phyloP scores from a whole-genome alignment of 192 early-diverging fungal species.

The Coemansia sp. region DNA sequence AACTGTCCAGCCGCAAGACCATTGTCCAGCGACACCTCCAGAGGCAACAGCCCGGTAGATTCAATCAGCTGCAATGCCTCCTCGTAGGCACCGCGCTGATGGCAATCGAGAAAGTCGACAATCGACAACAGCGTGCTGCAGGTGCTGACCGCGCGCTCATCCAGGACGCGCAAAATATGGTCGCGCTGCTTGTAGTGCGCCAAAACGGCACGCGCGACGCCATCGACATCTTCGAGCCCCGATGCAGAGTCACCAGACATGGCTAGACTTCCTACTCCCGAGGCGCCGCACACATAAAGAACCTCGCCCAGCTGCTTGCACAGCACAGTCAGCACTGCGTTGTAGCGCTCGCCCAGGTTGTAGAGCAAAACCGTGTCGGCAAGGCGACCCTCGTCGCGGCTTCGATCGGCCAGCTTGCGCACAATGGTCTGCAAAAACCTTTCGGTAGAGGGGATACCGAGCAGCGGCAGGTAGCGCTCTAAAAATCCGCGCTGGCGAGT shows the following conservation, averaged over 20 bases:
- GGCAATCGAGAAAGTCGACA: conserved; percentile 56
- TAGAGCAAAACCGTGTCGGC: conserved; percentile 73
- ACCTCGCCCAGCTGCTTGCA: conserved; percentile 67
- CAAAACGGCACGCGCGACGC: conserved; percentile 49
- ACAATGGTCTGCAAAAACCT: conserved; percentile 68
- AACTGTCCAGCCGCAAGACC: conserved; percentile 34
- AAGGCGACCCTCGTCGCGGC: conserved; percentile 64
- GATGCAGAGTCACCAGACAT: not conserved
- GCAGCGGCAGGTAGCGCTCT: conserved; percentile 64
- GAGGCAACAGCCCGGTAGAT: conserved; percentile 61
- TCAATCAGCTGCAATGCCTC: conserved; percentile 61
- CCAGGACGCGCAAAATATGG: conserved; percentile 45
- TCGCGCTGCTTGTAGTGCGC: conserved; percentile 48
- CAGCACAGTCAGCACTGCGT: conserved; percentile 68
- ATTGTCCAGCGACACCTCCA: conserved; percentile 52
- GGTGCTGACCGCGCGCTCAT: conserved; percentile 45
- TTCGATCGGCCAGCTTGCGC: conserved; percentile 63
- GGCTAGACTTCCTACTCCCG: not conserved
- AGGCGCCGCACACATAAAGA: conserved; percentile 23
- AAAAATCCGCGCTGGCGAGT: conserved; percentile 52
- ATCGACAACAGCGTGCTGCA: conserved; percentile 58
- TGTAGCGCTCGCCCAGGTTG: conserved; percentile 70
- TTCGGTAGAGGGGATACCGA: conserved; percentile 55
- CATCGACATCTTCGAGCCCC: conserved; percentile 41
- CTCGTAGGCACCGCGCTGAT: conserved; percentile 56